Evolutionary conservation across 1,284 basidiomycete genomes (phyloP).

Genomic region (Gymnopus androsaceus): DNA sequence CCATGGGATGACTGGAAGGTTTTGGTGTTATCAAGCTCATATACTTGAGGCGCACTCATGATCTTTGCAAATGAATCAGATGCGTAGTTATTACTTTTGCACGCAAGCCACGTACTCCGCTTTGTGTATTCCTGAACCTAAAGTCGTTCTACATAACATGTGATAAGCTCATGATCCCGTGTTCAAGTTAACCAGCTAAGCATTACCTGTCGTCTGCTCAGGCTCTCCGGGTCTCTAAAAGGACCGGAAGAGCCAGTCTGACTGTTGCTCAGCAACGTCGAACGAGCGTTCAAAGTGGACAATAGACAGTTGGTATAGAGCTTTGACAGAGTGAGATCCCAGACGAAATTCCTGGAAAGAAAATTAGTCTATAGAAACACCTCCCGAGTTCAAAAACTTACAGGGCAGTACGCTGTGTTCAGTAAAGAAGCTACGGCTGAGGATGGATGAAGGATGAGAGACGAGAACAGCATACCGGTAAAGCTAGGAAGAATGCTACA

Average conservation of each 20-base stretch:
- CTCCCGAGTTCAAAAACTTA: neutral
- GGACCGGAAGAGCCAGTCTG: neutral
- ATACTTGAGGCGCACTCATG: conserved; percentile 1
- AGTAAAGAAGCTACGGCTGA: neutral
- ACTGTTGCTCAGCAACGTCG: neutral
- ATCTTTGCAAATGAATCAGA: neutral
- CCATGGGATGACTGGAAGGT: neutral
- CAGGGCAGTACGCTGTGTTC: conserved; percentile 13
- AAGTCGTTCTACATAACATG: no score
- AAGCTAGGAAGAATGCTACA: conserved; percentile 48
- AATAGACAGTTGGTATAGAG: conserved; percentile 30
- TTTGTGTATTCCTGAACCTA: no score
- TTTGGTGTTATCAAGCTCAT: conserved; percentile 11
- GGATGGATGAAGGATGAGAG: neutral
- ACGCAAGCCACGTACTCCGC: no score
- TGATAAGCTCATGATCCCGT: no score
- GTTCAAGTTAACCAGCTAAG: no score
- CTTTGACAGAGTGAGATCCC: conserved; percentile 29
- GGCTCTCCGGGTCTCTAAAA: neutral
- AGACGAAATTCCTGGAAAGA: conserved; percentile 25
- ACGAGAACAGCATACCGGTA: conserved; percentile 25
- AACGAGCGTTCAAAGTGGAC: conserved; percentile 28
- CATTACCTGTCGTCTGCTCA: conserved; percentile 9
- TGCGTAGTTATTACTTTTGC: no score
- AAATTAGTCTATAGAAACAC: neutral